A percentile compares a stretch with the other conserved stretches of the same genome.
These are phyloP conservation scores for Bretziella fagacearum DNA, from an alignment of 2,329 filamentous ascomycete species.

Conservation along the genomic window DNA sequence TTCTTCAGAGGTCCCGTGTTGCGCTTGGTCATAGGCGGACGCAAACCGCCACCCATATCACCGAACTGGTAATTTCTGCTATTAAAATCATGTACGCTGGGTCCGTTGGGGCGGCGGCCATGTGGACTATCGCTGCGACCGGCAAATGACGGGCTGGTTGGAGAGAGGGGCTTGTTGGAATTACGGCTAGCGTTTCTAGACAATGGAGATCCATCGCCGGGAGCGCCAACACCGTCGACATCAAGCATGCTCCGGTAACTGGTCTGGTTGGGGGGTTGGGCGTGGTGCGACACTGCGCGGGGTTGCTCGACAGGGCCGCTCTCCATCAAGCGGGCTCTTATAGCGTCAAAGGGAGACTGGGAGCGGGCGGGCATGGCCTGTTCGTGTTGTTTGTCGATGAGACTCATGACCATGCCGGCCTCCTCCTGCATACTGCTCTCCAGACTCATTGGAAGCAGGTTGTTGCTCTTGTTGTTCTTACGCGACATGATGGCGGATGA, in stretches of 20 bases:
- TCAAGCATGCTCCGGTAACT: conserved; percentile 36
- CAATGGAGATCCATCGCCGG: conserved; percentile 2
- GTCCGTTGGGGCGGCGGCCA: conserved; percentile 22
- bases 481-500: not conserved
- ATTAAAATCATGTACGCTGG: conserved; percentile 25
- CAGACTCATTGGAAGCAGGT: conserved; percentile 46
- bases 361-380: conserved; percentile 21
- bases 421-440: conserved; percentile 65
- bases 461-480: conserved; percentile 13
- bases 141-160: conserved; percentile 4
- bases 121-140: conserved; percentile 8
- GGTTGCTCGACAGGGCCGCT: conserved; percentile 18
- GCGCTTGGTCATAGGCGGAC: conserved; percentile 31
- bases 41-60: conserved; percentile 34
- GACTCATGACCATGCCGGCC: conserved; percentile 51
- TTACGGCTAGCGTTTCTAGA: conserved; percentile 8
- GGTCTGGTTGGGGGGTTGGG: conserved; percentile 26
- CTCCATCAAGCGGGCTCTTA: conserved; percentile 45
- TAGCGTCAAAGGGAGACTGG: conserved; percentile 48
- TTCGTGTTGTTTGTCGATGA: conserved; percentile 39
- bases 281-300: conserved; percentile 7
- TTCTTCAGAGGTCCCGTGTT: conserved; percentile 28
- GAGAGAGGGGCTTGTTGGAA: conserved; percentile 12
- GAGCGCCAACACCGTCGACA: conserved; percentile 21
- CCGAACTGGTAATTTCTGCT: conserved; percentile 42